Conservation (phyloP, 2,329 filamentous ascomycete species). For the Tolypocladium cylindrosporum region DNA sequence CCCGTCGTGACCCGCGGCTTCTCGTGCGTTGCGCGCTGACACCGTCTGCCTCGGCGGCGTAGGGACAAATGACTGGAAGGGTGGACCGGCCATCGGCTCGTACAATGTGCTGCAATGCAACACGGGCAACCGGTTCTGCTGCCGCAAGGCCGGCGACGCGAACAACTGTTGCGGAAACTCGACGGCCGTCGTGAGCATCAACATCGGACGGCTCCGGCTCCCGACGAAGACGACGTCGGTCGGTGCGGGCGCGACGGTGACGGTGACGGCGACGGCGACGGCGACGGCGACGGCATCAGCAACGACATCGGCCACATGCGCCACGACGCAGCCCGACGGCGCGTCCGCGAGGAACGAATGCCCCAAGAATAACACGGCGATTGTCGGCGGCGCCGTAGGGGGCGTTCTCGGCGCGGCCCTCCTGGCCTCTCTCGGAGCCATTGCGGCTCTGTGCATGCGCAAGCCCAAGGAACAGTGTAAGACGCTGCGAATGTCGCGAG, state of each 20-base stretch:
- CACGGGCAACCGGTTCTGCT: conserved; percentile 8
- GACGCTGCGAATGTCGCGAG: not conserved
- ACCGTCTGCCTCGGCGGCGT: not conserved
- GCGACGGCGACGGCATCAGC: not conserved
- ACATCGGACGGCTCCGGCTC: conserved; percentile 1
- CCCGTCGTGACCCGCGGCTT: not conserved
- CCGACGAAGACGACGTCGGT: not conserved
- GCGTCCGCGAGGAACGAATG: conserved; percentile 1
- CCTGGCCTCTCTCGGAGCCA: conserved; percentile 9
- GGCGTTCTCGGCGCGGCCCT: conserved; percentile 11
- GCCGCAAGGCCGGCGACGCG: conserved; percentile 2
- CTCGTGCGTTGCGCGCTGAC: not conserved
- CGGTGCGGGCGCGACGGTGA: not conserved
- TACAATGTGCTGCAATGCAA: conserved; percentile 11
- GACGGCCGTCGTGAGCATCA: not conserved
- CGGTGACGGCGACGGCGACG: not conserved
- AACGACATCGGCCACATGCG: not conserved
- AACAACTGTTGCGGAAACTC: conserved; percentile 10
- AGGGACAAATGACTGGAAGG: conserved; percentile 5
- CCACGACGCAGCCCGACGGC: not conserved
- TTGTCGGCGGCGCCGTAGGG: conserved; percentile 12
- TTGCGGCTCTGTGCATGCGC: conserved; percentile 6
- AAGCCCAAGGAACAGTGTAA: not conserved
- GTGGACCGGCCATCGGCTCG: not conserved
- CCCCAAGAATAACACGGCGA: conserved; percentile 10